Evolutionary conservation across 2,329 filamentous ascomycete genomes (phyloP), one percentile per base, ranked within the genome.

Genomic region (Exophiala oligosperma): DNA sequence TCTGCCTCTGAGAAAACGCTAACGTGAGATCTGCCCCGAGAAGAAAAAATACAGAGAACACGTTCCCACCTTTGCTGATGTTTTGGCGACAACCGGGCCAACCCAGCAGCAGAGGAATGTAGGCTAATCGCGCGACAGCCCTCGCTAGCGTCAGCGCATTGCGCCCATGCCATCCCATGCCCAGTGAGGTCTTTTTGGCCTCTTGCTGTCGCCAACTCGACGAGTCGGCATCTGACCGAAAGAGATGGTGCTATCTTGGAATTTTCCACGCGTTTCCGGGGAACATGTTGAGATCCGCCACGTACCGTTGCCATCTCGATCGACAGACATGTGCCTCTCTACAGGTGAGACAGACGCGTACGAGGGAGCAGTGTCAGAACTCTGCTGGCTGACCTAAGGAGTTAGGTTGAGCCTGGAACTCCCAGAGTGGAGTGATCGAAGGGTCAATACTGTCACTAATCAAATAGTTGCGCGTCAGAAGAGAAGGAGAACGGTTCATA

Each of bases 91-190:
- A 8, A 38, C 40, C 37, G 29, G n/a, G 24, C 49, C 32, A 14
- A 24, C 51, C 51, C 26, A 41, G 51, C 51, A 59, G 51, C 51
- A 50, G 8, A 54, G 51, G 56, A 54, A 59, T 59, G 56, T 26
- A 46, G 56, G 46, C 51, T 59, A 54, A 54, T 48, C 52, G 54
- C 52, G 54, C n/a, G 23, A 48, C 50, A 54, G 52, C 32, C 26
- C 38, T 43, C 51, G 17, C 37, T 49, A 58, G 49, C 49, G 50
- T 40, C 41, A 52, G 29, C 40, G 54, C 49, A 32, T 52, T 32
- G 23, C 24, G 28, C 24, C 26, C 46, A 47, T 47, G 11, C 46
- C 28, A n/a, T 14, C 29, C 43, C 28, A 17, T 52, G 12, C 23
- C 23, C 38, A 21, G 41, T 48, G 38, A 46, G 17, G 26, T 9